Conservation (phyloP, 495 filamentous ascomycete species). For the Aspergillus carlsbadensis region DNA sequence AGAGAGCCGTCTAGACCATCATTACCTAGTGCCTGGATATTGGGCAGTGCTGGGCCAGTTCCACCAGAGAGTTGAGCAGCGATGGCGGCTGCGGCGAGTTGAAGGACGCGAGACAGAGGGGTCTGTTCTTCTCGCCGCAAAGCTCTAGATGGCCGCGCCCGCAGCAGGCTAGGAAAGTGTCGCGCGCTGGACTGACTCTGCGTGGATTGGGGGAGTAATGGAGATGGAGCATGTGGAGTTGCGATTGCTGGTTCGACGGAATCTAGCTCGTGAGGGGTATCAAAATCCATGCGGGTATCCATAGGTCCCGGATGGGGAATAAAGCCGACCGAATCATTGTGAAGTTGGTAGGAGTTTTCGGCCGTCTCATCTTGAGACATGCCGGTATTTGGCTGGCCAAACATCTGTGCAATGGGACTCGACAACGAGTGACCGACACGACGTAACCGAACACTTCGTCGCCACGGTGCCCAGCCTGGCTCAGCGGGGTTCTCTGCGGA, state of each 20-base stretch:
- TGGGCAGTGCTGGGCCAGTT: conserved; percentile 52
- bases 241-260: conserved; percentile 38
- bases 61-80: conserved; percentile 60
- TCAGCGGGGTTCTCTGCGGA: conserved; percentile 27
- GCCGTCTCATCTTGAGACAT: conserved; percentile 14
- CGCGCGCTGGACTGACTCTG: conserved; percentile 30
- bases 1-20: conserved; percentile 57
- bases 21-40: conserved; percentile 58
- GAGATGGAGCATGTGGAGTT: conserved; percentile 22
- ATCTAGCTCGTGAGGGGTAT: conserved; percentile 44
- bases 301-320: conserved; percentile 38
- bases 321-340: conserved; percentile 23
- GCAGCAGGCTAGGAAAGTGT: conserved; percentile 42
- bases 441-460: conserved; percentile 42
- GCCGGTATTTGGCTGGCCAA: conserved; percentile 35
- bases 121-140: conserved; percentile 57
- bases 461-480: conserved; percentile 40
- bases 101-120: conserved; percentile 55
- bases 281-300: conserved; percentile 44
- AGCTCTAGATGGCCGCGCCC: conserved; percentile 48
- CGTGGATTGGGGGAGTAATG: conserved; percentile 27
- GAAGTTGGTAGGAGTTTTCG: conserved; percentile 20
- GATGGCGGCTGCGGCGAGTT: conserved; percentile 59
- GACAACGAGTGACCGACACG: conserved; percentile 46
- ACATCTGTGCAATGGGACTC: conserved; percentile 46